These are phyloP conservation scores for Tripterygium wilfordii DNA, from an alignment of 177 flowering plant species.

Conservation along the genomic window DNA sequence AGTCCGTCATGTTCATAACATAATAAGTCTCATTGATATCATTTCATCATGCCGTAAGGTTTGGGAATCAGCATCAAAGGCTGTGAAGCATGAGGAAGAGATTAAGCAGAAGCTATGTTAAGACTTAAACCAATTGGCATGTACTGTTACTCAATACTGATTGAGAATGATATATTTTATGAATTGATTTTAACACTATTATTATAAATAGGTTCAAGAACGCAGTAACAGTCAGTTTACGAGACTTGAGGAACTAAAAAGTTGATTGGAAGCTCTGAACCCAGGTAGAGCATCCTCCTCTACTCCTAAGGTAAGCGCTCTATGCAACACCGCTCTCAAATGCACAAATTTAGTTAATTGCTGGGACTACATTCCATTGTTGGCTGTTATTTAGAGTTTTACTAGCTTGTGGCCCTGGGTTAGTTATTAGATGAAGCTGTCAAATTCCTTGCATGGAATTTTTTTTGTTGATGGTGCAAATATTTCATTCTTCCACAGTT, in stretches of 20 bases:
- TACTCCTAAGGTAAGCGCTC: conserved; percentile 32
- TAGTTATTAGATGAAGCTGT: no score
- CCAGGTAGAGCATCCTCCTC: conserved; percentile 58
- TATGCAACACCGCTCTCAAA: not conserved
- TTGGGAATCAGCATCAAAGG: conserved; percentile 80
- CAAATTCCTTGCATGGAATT: no score
- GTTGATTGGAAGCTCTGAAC: conserved; percentile 83
- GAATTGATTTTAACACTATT: conserved; percentile 4
- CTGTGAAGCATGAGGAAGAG: conserved; percentile 83
- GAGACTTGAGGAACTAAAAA: conserved; percentile 86
- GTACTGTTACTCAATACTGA: not conserved
- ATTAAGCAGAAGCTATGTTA: conserved; percentile 85
- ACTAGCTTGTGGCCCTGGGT: no score
- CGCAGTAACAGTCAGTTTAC: conserved; percentile 67
- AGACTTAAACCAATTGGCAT: conserved; percentile 77
- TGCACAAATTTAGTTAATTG: no score
- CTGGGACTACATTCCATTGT: no score
- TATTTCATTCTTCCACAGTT: no score
- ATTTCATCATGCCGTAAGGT: conserved; percentile 29
- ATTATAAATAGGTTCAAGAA: conserved; percentile 70
- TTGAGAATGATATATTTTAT: not conserved
- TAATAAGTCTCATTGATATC: no score
- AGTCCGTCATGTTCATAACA: no score
- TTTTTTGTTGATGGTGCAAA: no score
- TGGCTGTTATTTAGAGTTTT: no score